Percentiles rank a stretch among this genome's conserved stretches.
Evolutionary conservation across 1,284 basidiomycete genomes (phyloP).

Genomic region (Boletus smithii): DNA sequence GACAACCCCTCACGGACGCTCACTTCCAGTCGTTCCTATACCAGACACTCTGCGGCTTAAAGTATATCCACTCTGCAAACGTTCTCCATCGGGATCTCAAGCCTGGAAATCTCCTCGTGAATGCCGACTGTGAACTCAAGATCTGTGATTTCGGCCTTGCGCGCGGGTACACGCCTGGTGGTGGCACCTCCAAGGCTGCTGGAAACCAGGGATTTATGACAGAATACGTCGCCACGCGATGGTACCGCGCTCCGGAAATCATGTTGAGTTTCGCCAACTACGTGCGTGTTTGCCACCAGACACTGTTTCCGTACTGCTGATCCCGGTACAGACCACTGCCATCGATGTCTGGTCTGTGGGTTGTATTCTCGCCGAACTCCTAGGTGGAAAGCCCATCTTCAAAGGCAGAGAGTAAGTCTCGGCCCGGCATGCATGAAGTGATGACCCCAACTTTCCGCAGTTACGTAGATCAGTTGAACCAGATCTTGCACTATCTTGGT

Average conservation of each 20-base stretch:
- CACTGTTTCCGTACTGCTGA: slow-evolving; percentile 11
- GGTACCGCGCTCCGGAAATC: slow-evolving; percentile 97
- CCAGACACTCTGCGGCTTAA: slow-evolving; percentile 96
- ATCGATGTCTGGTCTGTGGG: slow-evolving; percentile 99
- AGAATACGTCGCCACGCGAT: slow-evolving; percentile 96
- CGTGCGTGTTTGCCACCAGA: slow-evolving; percentile 43
- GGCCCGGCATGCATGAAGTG: neutral
- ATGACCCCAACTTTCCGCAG: slow-evolving; percentile 37
- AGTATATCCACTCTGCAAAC: slow-evolving; percentile 98
- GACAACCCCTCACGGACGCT: slow-evolving; percentile 95
- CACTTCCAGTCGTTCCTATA: slow-evolving; percentile 99
- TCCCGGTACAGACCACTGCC: slow-evolving; percentile 57
- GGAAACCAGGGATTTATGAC: slow-evolving; percentile 98
- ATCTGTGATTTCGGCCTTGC: slow-evolving; percentile 99
- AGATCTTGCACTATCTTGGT: slow-evolving; percentile 96
- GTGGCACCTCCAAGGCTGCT: slow-evolving; percentile 59
- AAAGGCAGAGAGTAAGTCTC: slow-evolving; percentile 88
- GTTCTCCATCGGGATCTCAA: slow-evolving; percentile 98
- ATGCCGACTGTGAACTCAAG: slow-evolving; percentile 96
- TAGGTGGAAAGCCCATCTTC: slow-evolving; percentile 97
- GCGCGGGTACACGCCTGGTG: slow-evolving; percentile 87
- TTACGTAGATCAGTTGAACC: slow-evolving; percentile 98
- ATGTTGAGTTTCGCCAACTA: slow-evolving; percentile 98
- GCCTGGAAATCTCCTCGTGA: slow-evolving; percentile 94
- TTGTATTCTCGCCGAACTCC: slow-evolving; percentile 94